Evolutionary conservation across 2,329 filamentous ascomycete genomes (phyloP).

Genomic region (Madurella mycetomatis): DNA sequence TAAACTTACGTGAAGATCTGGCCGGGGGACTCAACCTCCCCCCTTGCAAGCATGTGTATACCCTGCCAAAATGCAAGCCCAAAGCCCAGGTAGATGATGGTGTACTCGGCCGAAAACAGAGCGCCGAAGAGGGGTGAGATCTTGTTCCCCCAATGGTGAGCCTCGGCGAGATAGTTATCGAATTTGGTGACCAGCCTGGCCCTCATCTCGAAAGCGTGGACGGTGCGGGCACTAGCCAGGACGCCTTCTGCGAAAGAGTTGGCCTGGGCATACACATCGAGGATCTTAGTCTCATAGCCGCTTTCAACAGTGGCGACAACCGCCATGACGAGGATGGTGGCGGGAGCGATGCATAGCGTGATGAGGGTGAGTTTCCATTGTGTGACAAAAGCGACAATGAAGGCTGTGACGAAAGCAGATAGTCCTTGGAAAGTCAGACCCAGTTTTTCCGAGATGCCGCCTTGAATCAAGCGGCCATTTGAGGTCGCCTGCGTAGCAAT

Average conservation of each 20-base stretch:
- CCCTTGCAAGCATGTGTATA: constrained; percentile 41
- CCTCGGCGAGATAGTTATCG: constrained; percentile 39
- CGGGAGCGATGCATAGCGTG: constrained; percentile 42
- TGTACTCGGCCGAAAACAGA: constrained; percentile 44
- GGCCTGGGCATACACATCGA: constrained; percentile 40
- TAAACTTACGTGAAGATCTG: constrained; percentile 42
- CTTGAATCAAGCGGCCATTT: constrained; percentile 35
- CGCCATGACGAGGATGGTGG: constrained; percentile 38
- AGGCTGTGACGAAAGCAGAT: constrained; percentile 33
- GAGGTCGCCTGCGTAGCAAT: constrained; percentile 39
- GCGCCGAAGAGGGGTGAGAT: constrained; percentile 42
- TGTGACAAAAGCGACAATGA: constrained; percentile 33
- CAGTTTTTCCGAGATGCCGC: constrained; percentile 35
- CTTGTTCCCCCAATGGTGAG: constrained; percentile 36
- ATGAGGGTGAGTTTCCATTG: constrained; percentile 40
- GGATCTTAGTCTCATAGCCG: constrained; percentile 40
- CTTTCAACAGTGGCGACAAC: constrained; percentile 38
- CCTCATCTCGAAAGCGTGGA: constrained; percentile 48
- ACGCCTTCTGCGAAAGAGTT: constrained; percentile 46
- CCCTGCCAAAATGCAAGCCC: constrained; percentile 51
- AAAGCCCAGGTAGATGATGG: constrained; percentile 45
- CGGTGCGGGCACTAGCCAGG: constrained; percentile 45
- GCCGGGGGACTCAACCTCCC: constrained; percentile 43
- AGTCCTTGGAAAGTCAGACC: constrained; percentile 32
- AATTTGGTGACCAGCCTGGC: constrained; percentile 41